phyloP scores from a whole-genome alignment of 352 stramenopile species.

The Phytophthora brassicae region DNA sequence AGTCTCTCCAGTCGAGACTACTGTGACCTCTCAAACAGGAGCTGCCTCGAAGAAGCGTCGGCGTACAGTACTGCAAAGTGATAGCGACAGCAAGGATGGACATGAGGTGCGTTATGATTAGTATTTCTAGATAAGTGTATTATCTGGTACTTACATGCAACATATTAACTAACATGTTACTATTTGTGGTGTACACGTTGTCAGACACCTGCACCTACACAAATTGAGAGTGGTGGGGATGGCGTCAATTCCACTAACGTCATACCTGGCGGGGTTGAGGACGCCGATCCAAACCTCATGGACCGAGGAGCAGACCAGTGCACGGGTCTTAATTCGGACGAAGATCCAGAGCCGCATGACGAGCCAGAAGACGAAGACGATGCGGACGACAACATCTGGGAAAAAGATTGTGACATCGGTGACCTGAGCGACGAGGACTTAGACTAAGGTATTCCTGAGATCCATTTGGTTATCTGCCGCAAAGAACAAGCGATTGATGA shows the following conservation, averaged over 20 bases:
- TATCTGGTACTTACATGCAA: no score
- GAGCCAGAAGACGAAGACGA: constrained; percentile 10
- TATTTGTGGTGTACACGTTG: no score
- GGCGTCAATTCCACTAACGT: not conserved
- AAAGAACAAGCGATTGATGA: not conserved
- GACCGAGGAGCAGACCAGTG: not conserved
- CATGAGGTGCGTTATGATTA: not conserved
- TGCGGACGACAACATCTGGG: not conserved
- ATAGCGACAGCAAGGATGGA: not conserved
- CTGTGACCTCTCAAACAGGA: not conserved
- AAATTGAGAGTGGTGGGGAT: not conserved
- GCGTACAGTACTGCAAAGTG: not conserved
- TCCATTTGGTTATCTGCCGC: constrained; percentile 1
- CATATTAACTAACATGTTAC: not conserved
- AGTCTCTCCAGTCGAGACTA: not conserved
- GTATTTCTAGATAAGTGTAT: no score
- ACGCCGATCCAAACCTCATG: constrained; percentile 11
- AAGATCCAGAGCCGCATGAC: not conserved
- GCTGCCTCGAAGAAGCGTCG: not conserved
- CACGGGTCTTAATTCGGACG: constrained; percentile 8
- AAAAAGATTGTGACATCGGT: constrained; percentile 2
- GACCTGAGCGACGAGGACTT: not conserved
- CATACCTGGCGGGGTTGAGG: not conserved
- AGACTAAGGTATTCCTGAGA: not conserved
- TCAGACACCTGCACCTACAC: not conserved